Evolutionary conservation across 2,329 filamentous ascomycete genomes (phyloP), one percentile per base, ranked within the genome.

Genomic region (Westerdykella aurantiaca): DNA sequence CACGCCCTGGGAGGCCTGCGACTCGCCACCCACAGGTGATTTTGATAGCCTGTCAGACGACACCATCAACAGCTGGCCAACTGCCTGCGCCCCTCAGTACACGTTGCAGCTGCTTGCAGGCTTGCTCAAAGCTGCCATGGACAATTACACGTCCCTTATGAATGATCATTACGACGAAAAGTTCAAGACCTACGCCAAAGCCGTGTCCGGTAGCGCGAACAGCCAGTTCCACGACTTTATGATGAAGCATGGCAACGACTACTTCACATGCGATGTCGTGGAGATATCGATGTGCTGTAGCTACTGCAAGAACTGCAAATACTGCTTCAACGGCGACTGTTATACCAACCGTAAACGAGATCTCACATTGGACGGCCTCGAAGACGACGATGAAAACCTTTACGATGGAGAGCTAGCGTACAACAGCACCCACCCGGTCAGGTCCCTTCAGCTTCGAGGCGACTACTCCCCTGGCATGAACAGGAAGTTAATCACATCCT

Each of bases 151-250:
- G 17, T 33, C 37, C 9, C n/a, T 45, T 9, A 23, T 45, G 10
- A 39, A 45, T 37, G 38, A 35, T 7, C 38, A 29, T 29, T 45
- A 45, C 43, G 43, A 45, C 39, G 23, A 45, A 21, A 45, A 42
- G 43, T 45, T 45, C 31, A 14, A 42, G 38, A 42, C 33, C 18
- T 45, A 45, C 29, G 43, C 18, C 18, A 37, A 17, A 34, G 31
- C 10, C 38, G 31, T 29, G 39, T 45, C 21, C 38, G 42, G 34
- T 6, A 21, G 18, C 18, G 18, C 18, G 34, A 17, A 9, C 33
- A 42, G 13, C 25, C 43, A 45, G 34, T 42, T 45, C 38, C 37
- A 45, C 43, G 42, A 42, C 34, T 45, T 45, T 17, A 45, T 45
- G 43, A 39, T 39, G 6, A 31, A 45, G 38, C 41, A 45, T 38